Percentiles rank a stretch among this genome's conserved stretches.
These are phyloP conservation scores for Neocatenulostroma microsporum DNA, from an alignment of 2,329 filamentous ascomycete species.

Conservation along the genomic window DNA sequence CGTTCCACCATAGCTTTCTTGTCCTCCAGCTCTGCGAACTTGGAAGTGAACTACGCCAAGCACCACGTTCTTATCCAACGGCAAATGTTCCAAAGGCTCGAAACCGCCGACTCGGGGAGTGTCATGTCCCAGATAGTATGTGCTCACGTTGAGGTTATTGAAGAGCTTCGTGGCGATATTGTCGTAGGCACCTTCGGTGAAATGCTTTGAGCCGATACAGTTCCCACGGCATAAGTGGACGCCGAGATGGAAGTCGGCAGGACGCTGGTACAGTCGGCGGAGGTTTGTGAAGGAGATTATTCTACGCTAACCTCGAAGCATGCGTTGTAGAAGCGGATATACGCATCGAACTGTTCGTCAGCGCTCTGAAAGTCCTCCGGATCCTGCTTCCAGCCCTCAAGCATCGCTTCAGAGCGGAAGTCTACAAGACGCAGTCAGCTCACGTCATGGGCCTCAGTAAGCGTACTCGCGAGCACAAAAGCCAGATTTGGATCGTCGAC, in stretches of 20 bases:
- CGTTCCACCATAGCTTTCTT: slow-evolving; percentile 41
- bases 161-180: slow-evolving; percentile 35
- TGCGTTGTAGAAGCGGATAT: slow-evolving; percentile 71
- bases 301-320: slow-evolving; percentile 28
- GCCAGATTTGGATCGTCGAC: slow-evolving; percentile 44
- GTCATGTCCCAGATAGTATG: slow-evolving; percentile 37
- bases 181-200: slow-evolving; percentile 43
- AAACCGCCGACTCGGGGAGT: slow-evolving; percentile 43
- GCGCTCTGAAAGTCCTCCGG: slow-evolving; percentile 59
- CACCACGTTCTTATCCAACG: slow-evolving; percentile 41
- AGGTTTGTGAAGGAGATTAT: not conserved
- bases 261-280: slow-evolving; percentile 39
- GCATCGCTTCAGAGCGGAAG: slow-evolving; percentile 66
- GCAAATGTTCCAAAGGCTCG: slow-evolving; percentile 38
- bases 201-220: slow-evolving; percentile 41
- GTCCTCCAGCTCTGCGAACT: slow-evolving; percentile 39
- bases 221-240: slow-evolving; percentile 62
- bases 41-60: slow-evolving; percentile 42
- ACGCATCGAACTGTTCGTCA: slow-evolving; percentile 65
- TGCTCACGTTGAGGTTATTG: slow-evolving; percentile 28
- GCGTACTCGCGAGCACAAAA: no score
- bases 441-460: slow-evolving; percentile 15
- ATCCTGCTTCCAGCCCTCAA: slow-evolving; percentile 61
- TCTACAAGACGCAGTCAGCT: slow-evolving; percentile 27
- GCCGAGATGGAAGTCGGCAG: slow-evolving; percentile 65